A percentile compares a stretch with the other conserved stretches of the same genome.
These are phyloP conservation scores for Aspergillus pseudonomiae DNA, from an alignment of 2,329 filamentous ascomycete genomes.

Conservation along the genomic window DNA sequence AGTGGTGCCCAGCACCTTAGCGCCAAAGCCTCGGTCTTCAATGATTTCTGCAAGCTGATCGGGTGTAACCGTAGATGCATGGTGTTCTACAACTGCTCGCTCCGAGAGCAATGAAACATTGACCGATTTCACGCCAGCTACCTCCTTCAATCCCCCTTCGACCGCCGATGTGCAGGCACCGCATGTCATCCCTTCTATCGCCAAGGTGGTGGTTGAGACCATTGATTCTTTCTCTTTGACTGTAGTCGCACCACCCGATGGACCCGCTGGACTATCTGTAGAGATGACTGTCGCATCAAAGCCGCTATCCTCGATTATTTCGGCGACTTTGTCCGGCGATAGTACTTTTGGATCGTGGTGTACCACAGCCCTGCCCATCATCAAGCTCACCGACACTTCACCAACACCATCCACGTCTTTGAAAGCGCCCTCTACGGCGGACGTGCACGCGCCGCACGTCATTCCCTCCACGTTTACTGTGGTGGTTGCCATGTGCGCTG, in stretches of 20 bases:
- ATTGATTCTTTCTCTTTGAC: constrained; percentile 32
- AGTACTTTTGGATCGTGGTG: constrained; percentile 81
- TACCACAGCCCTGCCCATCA: constrained; percentile 94
- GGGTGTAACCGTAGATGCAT: constrained; percentile 58
- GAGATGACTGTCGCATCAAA: constrained; percentile 91
- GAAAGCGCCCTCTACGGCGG: constrained; percentile 91
- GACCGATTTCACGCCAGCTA: constrained; percentile 72
- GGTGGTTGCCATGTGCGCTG: constrained; percentile 79
- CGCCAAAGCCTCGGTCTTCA: constrained; percentile 76
- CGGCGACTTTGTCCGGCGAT: constrained; percentile 73
- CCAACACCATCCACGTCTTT: constrained; percentile 78
- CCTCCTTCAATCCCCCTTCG: constrained; percentile 76
- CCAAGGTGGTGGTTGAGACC: constrained; percentile 71
- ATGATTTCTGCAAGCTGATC: constrained; percentile 61
- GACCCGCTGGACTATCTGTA: constrained; percentile 69
- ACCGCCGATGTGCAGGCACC: constrained; percentile 86
- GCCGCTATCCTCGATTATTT: constrained; percentile 87
- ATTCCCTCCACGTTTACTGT: constrained; percentile 88
- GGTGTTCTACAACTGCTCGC: constrained; percentile 82
- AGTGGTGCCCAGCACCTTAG: constrained; percentile 73
- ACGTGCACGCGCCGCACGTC: constrained; percentile 89
- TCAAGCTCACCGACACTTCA: constrained; percentile 85
- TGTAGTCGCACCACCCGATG: constrained; percentile 41
- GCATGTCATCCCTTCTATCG: constrained; percentile 87
- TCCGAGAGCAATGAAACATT: constrained; percentile 84